Conservation (phyloP, 176 grass and related monocot genomes). For the Cenchrus purpureus region DNA sequence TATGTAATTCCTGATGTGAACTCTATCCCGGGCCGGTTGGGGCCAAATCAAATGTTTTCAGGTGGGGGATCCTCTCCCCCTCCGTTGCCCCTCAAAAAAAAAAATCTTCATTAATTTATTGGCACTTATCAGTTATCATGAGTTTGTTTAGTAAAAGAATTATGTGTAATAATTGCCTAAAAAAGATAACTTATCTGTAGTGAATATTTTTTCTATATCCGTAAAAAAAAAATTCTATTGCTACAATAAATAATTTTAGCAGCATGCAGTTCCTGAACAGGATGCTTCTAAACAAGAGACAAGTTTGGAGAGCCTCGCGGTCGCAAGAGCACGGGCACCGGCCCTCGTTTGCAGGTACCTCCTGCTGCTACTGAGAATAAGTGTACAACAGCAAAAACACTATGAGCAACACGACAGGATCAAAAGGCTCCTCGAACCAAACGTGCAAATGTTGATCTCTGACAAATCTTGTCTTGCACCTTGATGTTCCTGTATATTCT, state of each 20-base stretch:
- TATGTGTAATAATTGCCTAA: background rate
- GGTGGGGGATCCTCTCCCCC: too few relatives aligned
- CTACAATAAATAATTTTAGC: background rate
- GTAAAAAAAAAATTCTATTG: background rate
- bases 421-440: background rate
- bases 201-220: background rate
- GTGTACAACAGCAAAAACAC: background rate
- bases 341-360: background rate
- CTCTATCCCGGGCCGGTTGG: too few relatives aligned
- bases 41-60: too few relatives aligned
- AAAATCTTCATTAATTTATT: background rate
- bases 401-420: background rate
- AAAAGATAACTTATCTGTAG: background rate
- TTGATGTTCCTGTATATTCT: background rate
- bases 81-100: too few relatives aligned
- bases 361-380: background rate
- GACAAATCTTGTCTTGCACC: background rate
- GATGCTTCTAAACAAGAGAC: slow-evolving; percentile 5
- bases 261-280: background rate
- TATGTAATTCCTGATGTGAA: too few relatives aligned
- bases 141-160: background rate
- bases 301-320: background rate
- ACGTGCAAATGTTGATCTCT: background rate
- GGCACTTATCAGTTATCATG: background rate
- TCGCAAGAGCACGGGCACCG: background rate